Conservation (phyloP, 352 stramenopile species). For the Globisporangium emineosum region DNA sequence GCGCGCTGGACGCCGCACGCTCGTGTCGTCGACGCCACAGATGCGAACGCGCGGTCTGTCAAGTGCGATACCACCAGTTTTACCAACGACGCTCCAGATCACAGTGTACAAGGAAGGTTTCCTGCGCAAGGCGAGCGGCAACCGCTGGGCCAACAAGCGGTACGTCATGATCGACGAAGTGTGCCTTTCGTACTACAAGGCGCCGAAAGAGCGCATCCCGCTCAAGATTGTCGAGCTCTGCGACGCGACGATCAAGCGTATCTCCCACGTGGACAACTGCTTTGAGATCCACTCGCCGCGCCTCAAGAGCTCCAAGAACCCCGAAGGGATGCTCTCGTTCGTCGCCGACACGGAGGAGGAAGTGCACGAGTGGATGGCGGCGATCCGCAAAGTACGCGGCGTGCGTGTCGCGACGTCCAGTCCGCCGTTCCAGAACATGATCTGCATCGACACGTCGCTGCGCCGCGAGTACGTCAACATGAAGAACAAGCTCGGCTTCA, state of each 20-base stretch:
- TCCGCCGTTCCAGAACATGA: constrained; percentile 85
- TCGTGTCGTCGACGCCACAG: constrained; percentile 58
- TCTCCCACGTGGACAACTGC: constrained; percentile 81
- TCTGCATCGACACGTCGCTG: constrained; percentile 81
- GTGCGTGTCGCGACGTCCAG: constrained; percentile 72
- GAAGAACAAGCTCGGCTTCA: constrained; percentile 85
- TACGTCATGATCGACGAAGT: constrained; percentile 87
- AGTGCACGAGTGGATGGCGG: constrained; percentile 86
- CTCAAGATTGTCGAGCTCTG: constrained; percentile 83
- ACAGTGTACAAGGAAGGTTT: constrained; percentile 83
- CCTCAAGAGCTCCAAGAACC: constrained; percentile 82
- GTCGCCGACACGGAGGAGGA: constrained; percentile 80
- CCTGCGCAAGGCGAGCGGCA: constrained; percentile 78
- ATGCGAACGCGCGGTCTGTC: constrained; percentile 45
- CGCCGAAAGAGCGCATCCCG: constrained; percentile 77
- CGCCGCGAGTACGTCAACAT: constrained; percentile 85
- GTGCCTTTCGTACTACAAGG: constrained; percentile 86
- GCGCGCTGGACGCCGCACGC: constrained; percentile 46
- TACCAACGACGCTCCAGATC: constrained; percentile 68
- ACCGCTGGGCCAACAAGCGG: constrained; percentile 80
- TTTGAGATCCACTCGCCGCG: constrained; percentile 85
- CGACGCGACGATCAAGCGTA: constrained; percentile 76
- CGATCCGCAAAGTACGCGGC: constrained; percentile 80
- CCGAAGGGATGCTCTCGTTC: constrained; percentile 80
- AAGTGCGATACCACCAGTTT: constrained; percentile 43